Base-by-base conservation (phyloP, 768 basidiomycete genomes). In the Lactifluus rugatus region DNA sequence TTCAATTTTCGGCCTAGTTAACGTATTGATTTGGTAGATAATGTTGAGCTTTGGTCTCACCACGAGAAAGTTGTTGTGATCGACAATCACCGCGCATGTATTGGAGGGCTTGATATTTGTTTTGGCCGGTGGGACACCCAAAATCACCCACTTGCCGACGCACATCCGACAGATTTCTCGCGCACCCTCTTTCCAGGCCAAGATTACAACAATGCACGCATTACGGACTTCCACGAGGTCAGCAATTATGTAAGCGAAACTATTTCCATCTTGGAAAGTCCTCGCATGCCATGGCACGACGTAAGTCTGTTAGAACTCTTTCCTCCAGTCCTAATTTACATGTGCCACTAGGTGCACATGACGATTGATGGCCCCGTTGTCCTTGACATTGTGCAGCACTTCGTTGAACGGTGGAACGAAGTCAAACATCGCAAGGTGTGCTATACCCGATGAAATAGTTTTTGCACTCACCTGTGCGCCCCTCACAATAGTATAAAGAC, bases 111-210 rank as follows among this genome's bases (percentile, higher is more conserved):
- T 26, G 96, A 99, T 70, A 77, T 96, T 17, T 97, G 93, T 74
- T 96, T 93, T 65, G 96, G 96, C 11, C 86, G 96, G 19, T 99
- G 95, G 94, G 96, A 98, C 72, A 91, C 89, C 0, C 83, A 90
- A 67, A 87, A 75, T 41, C 89, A 93, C 69, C 93, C 93, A 1
- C 79, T 97, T 39, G 87, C 93, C 3, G 95, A 99, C 66, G 89
- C 83, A 2, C 93, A 97, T 67, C 93, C 92, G 0, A 91, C 91
- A 2, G 78, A 93, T 65, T 93, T 93, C 67, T 66, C 71, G 19
- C 78, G 77, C 52, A 91, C 89, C 1, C 76, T 98, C 26, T 98
- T 95, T 76, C 90, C 95, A 0, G 95, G 95, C 4, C 79, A 96
- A 70, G 93, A 94, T 67, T 95, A 87, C 72, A 94, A 96, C 69